A percentile compares a stretch with the other conserved stretches of the same genome.
phyloP scores from a whole-genome alignment of 2,329 filamentous ascomycete genomes.

The Boeremia lycopersici region DNA sequence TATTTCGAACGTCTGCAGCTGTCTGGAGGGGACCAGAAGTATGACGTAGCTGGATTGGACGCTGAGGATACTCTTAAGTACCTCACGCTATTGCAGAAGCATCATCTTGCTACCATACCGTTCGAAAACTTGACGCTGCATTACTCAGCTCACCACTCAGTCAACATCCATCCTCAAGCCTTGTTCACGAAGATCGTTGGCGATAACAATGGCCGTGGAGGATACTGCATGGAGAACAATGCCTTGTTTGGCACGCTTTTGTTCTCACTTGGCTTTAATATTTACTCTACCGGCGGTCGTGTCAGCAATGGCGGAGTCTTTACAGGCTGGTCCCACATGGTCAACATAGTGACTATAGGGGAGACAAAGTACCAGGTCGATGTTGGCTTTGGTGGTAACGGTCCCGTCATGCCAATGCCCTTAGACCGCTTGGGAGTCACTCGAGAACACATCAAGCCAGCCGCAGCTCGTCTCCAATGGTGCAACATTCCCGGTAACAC shows the following conservation, averaged over 20 bases:
- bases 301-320: constrained; percentile 41
- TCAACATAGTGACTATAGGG: constrained; percentile 52
- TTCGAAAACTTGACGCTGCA: constrained; percentile 65
- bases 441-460: constrained; percentile 40
- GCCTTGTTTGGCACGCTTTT: constrained; percentile 59
- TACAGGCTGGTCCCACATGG: constrained; percentile 52
- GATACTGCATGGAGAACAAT: constrained; percentile 68
- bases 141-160: constrained; percentile 45
- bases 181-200: constrained; percentile 63
- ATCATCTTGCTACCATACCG: constrained; percentile 56
- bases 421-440: constrained; percentile 36
- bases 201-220: constrained; percentile 56
- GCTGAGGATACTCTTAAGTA: constrained; percentile 35
- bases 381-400: constrained; percentile 51
- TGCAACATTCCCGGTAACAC: constrained; percentile 41
- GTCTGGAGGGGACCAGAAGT: constrained; percentile 29
- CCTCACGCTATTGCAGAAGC: constrained; percentile 39
- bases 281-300: constrained; percentile 50
- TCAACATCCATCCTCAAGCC: constrained; percentile 57
- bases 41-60: constrained; percentile 29
- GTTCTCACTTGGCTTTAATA: constrained; percentile 57
- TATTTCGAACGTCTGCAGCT: constrained; percentile 47
- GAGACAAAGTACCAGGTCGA: constrained; percentile 47
- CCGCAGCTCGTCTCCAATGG: constrained; percentile 41
- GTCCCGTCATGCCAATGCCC: constrained; percentile 47